Evolutionary conservation across 2,329 filamentous ascomycete genomes (phyloP).

Genomic region (Bisporella sp.): DNA sequence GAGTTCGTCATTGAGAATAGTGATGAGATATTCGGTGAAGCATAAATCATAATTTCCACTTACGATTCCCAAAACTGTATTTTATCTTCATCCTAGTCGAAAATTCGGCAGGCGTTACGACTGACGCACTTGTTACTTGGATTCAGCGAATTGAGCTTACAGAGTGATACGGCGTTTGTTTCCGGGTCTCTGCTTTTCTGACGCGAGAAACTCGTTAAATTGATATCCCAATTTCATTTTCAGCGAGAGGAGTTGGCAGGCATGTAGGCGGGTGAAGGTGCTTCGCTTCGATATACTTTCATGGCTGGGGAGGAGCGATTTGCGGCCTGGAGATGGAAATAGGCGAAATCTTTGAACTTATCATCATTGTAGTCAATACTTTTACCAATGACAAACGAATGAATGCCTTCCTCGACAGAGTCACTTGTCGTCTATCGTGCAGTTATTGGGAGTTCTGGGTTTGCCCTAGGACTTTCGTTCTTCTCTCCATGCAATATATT

Average conservation of each 20-base stretch:
- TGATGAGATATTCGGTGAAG: conserved; percentile 61
- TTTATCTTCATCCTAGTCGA: neutral
- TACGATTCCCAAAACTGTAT: conserved; percentile 10
- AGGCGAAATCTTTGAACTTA: conserved; percentile 8
- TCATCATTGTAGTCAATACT: conserved; percentile 15
- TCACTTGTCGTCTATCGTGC: neutral
- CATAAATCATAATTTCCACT: conserved; percentile 3
- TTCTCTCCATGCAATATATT: too few species aligned
- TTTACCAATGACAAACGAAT: conserved; percentile 9
- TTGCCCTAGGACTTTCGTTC: too few species aligned
- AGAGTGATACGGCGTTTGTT: conserved; percentile 1
- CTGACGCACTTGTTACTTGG: neutral
- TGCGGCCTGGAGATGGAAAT: neutral
- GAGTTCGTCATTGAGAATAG: conserved; percentile 92
- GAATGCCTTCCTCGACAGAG: conserved; percentile 2
- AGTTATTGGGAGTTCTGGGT: too few species aligned
- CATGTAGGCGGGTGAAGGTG: neutral
- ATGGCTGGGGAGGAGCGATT: neutral
- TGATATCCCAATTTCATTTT: conserved; percentile 14
- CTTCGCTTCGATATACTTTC: neutral
- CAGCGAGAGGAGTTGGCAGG: neutral
- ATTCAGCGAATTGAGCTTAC: neutral
- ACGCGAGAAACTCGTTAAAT: conserved; percentile 7
- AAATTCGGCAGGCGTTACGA: neutral
- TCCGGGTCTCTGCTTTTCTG: conserved; percentile 1